Conservation (phyloP, 2,329 filamentous ascomycete genomes). For the Fusarium sp. region DNA sequence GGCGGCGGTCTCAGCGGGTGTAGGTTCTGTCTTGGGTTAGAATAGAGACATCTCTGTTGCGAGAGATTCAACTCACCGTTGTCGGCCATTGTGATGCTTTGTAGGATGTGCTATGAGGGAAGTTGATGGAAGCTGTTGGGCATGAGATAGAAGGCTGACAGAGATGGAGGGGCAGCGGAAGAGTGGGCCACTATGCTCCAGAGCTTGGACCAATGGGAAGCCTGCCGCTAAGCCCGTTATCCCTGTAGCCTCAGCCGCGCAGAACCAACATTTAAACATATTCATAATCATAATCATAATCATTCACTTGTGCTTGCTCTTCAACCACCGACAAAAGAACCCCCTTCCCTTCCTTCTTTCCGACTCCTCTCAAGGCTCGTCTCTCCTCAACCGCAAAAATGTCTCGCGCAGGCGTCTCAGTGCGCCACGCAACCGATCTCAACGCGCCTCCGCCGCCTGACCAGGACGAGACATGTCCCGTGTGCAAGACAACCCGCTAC, state of each 20-base stretch:
- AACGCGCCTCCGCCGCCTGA: conserved; percentile 37
- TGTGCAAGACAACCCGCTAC: conserved; percentile 97
- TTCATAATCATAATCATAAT: conserved; percentile 1
- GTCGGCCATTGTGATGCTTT: conserved; percentile 53
- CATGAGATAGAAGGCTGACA: conserved; percentile 48
- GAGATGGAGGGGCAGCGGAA: conserved; percentile 41
- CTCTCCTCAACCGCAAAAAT: conserved; percentile 26
- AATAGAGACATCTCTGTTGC: conserved; percentile 35
- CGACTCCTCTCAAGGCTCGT: neutral
- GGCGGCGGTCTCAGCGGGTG: conserved; percentile 67
- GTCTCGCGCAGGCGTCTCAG: conserved; percentile 48
- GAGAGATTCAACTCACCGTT: conserved; percentile 36
- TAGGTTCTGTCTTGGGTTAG: conserved; percentile 56
- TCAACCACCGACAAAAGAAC: conserved; percentile 7
- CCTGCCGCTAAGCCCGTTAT: neutral
- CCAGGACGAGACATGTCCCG: conserved; percentile 83
- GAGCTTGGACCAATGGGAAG: conserved; percentile 38
- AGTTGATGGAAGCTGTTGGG: conserved; percentile 37
- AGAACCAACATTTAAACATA: conserved; percentile 22
- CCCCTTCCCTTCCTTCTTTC: neutral
- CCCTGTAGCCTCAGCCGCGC: conserved; percentile 43
- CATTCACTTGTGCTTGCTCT: conserved; percentile 10
- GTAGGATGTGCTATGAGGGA: conserved; percentile 22
- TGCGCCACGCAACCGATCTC: conserved; percentile 43
- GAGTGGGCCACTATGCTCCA: neutral